Percentiles rank a stretch among this genome's conserved stretches.
Conservation (phyloP, 441 rosid genomes). For the Populus hybrid region DNA sequence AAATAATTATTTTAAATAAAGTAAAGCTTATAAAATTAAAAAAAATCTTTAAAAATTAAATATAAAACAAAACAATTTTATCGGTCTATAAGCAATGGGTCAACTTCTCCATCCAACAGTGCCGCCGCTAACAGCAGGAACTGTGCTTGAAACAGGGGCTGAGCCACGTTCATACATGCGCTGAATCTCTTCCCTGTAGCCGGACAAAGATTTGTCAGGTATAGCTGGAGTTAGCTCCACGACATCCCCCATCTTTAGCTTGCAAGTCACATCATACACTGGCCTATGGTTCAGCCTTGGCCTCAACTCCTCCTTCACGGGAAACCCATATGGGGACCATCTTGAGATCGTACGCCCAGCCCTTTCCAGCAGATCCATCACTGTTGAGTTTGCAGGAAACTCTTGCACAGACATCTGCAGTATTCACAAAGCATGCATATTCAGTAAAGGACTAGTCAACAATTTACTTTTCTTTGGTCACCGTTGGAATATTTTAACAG, state of each 20-base stretch:
- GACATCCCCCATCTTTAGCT: constrained; percentile 90
- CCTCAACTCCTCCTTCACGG: constrained; percentile 76
- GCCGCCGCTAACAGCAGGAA: constrained; percentile 24
- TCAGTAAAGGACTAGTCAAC: background rate
- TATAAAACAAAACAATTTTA: background rate
- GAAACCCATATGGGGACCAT: constrained; percentile 72
- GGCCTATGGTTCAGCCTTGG: constrained; percentile 73
- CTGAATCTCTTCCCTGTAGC: constrained; percentile 86
- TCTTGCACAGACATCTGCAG: constrained; percentile 98
- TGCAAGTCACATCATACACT: constrained; percentile 52
- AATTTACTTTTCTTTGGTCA: background rate
- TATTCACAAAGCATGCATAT: constrained; percentile 7
- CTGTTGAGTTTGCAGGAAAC: constrained; percentile 60
- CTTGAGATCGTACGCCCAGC: constrained; percentile 64
- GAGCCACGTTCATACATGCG: constrained; percentile 75
- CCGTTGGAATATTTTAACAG: background rate
- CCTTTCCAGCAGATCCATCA: constrained; percentile 70
- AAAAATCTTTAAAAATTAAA: too few relatives aligned
- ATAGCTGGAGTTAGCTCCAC: constrained; percentile 88
- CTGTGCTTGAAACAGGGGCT: constrained; percentile 25
- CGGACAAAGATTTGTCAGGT: constrained; percentile 73
- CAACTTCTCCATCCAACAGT: constrained; percentile 54
- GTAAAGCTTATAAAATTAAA: too few relatives aligned
- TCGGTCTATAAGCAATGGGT: constrained; percentile 16
- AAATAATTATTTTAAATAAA: too few relatives aligned